Evolutionary conservation across 805 yeast species (phyloP), one percentile per base, ranked within the genome.

Genomic region (Cyberlindnera amylophila): DNA sequence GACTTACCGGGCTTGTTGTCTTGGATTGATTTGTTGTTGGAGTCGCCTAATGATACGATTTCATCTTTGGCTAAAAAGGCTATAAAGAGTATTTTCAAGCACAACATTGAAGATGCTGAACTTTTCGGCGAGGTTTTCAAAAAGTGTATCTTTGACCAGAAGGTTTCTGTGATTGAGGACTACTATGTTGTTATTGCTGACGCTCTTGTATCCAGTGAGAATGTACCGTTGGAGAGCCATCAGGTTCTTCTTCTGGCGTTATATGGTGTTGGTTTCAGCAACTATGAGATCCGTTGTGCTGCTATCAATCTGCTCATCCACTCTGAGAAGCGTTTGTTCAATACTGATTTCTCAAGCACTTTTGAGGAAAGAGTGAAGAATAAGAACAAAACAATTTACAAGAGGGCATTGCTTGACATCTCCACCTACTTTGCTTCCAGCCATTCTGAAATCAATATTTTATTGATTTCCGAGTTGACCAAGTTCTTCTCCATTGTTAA

Each of bases 11-110:
- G 79, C 0, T 69, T 89, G 15, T 67, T 88, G 61, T 67, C 72
- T 13, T 93, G 98, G 98, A 75, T 88, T n/a, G 82, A 82, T 54
- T 70, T 87, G 1, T 66, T 91, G 18, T 71, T 90, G 40, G 66
- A 70, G 17, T 72, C 83, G 0, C 72, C 75, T 4, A 78, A 77
- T 36, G 83, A 80, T 8, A 66, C 67, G 26, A 68, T 83, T 19
- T 79, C 74, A 40, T 73, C 68, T 4, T 60, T 84, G 29, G 98
- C 96, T 0, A 71, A 79, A 17, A 65, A 66, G 13, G 96, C 97
- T 0, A 65, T 93, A 33, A 68, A 72, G 36, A 86, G 84, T 51
- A 67, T 93, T 30, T 67, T 93, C 16, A 66, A 63, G 10, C 68
- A 74, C 35, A 90, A 91, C 57, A 66, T 75, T 4, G 72, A 72